Conservation (phyloP, 306 rosid genomes). For the Bauhinia variegata region DNA sequence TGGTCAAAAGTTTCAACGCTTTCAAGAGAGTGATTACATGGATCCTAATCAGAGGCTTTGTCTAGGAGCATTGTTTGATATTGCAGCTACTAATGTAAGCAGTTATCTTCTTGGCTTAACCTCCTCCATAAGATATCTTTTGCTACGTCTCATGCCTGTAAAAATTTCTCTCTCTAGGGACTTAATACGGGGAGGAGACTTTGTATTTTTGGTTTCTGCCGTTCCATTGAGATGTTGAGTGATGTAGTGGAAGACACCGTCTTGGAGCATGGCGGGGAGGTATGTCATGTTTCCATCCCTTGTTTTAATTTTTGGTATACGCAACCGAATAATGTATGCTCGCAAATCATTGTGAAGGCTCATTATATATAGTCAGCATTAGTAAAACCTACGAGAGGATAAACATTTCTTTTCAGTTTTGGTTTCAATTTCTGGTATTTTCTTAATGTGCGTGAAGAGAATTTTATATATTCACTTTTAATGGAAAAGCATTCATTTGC, state of each 20-base stretch:
- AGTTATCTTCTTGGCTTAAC: constrained; percentile 21
- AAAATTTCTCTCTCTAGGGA: constrained; percentile 58
- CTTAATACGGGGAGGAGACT: constrained; percentile 91
- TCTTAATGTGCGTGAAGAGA: constrained; percentile 3
- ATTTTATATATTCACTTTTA: background rate
- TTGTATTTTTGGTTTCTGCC: constrained; percentile 93
- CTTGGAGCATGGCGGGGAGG: constrained; percentile 97
- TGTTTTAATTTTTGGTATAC: constrained; percentile 19
- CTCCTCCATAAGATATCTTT: constrained; percentile 12
- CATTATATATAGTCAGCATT: constrained; percentile 17
- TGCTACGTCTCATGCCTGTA: constrained; percentile 21
- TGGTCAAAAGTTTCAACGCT: constrained; percentile 63
- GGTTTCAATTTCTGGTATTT: constrained; percentile 4
- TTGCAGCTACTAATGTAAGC: constrained; percentile 91
- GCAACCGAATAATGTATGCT: constrained; percentile 6
- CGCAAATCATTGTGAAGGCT: constrained; percentile 12
- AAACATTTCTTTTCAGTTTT: constrained; percentile 13
- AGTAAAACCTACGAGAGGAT: too few species aligned
- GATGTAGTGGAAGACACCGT: constrained; percentile 97
- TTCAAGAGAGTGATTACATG: constrained; percentile 90
- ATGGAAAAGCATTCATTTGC: constrained; percentile 7
- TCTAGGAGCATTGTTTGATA: constrained; percentile 91
- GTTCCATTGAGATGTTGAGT: constrained; percentile 94
- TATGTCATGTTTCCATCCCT: constrained; percentile 35
- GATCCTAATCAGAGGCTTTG: constrained; percentile 87